Conservation (phyloP, 2,329 filamentous ascomycete species). For the Ceratocystiopsis sp. region DNA sequence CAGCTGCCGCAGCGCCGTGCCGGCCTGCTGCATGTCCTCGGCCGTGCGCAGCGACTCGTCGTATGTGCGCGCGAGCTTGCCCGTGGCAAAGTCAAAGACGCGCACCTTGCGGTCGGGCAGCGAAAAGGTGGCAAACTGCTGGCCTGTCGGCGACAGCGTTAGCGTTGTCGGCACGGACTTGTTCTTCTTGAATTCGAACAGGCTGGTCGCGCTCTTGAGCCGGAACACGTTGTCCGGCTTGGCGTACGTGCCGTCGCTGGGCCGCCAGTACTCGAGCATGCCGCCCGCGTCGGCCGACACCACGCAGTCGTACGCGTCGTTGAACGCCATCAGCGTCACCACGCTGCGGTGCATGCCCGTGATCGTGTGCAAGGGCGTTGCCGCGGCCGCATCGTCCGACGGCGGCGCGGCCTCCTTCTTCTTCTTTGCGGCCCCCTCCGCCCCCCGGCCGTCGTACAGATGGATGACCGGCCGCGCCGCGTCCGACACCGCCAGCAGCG, state of each 20-base stretch:
- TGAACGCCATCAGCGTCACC: constrained; percentile 77
- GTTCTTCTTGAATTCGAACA: constrained; percentile 95
- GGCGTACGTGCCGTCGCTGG: constrained; percentile 54
- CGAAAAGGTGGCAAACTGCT: constrained; percentile 76
- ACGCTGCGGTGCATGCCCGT: constrained; percentile 65
- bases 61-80: constrained; percentile 79
- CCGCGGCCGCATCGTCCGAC: neutral
- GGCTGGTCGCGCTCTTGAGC: constrained; percentile 81
- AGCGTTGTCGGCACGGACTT: constrained; percentile 72
- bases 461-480: constrained; percentile 54
- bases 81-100: constrained; percentile 80
- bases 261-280: constrained; percentile 95
- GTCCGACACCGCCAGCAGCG: constrained; percentile 69
- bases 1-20: constrained; percentile 61
- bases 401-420: neutral
- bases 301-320: constrained; percentile 76
- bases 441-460: constrained; percentile 79
- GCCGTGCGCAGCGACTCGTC: constrained; percentile 84
- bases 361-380: constrained; percentile 56
- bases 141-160: constrained; percentile 70
- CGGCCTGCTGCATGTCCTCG: constrained; percentile 92
- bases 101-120: constrained; percentile 87
- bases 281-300: constrained; percentile 76
- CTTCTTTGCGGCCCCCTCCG: constrained; percentile 38
- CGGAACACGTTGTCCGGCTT: constrained; percentile 86